These are phyloP conservation scores for Mollisiaceae sp. DNA, from an alignment of 2,329 filamentous ascomycete genomes.

Conservation along the genomic window DNA sequence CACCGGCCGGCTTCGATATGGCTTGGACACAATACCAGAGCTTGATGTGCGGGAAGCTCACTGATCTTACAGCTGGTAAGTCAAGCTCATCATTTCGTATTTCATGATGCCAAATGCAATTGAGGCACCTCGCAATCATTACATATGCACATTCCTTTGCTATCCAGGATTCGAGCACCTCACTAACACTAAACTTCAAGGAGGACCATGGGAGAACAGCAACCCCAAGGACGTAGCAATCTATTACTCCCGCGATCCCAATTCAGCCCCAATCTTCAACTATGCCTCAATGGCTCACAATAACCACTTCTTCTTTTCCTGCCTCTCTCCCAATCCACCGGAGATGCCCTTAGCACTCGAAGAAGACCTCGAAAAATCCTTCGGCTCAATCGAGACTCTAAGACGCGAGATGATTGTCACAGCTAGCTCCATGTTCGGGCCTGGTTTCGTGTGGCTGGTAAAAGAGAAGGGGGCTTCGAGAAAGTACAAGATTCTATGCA, in stretches of 20 bases:
- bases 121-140: no score
- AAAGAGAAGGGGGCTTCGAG: slow-evolving; percentile 45
- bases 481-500: slow-evolving; percentile 74
- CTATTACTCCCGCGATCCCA: slow-evolving; percentile 78
- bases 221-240: slow-evolving; percentile 69
- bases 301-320: slow-evolving; percentile 81
- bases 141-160: no score
- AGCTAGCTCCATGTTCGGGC: slow-evolving; percentile 91
- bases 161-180: neutral
- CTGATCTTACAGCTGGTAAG: slow-evolving; percentile 73
- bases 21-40: slow-evolving; percentile 86
- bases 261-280: slow-evolving; percentile 85
- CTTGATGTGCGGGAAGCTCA: slow-evolving; percentile 76
- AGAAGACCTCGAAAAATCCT: slow-evolving; percentile 68
- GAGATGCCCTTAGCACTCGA: slow-evolving; percentile 62
- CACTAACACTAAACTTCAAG: slow-evolving; percentile 19
- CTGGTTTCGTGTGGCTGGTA: slow-evolving; percentile 96
- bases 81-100: slow-evolving; percentile 22
- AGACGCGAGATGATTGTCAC: slow-evolving; percentile 79
- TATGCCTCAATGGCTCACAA: slow-evolving; percentile 96
- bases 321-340: slow-evolving; percentile 52
- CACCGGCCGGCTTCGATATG: slow-evolving; percentile 69
- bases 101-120: neutral
- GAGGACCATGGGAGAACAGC: slow-evolving; percentile 31
- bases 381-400: slow-evolving; percentile 84